Conservation (phyloP, 192 early-diverging fungal genomes). For the Backusella liffmaniae region DNA sequence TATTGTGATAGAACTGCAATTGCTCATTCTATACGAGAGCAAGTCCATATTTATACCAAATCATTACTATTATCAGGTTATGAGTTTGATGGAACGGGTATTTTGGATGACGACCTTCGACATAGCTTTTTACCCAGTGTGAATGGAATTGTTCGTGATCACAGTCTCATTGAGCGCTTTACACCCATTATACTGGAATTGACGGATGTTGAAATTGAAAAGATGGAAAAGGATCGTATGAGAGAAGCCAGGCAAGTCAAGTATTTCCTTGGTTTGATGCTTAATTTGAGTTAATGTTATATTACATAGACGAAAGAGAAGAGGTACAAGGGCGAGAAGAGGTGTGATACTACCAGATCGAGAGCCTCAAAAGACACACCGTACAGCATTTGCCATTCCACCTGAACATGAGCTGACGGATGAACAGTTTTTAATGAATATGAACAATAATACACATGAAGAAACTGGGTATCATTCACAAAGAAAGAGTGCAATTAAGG, state of each 20-base stretch:
- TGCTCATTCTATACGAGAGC: slow-evolving; percentile 92
- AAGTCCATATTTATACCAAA: slow-evolving; percentile 83
- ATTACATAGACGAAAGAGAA: slow-evolving; percentile 68
- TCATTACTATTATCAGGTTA: slow-evolving; percentile 82
- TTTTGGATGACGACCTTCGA: slow-evolving; percentile 81
- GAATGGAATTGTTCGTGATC: slow-evolving; percentile 46
- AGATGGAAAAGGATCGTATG: slow-evolving; percentile 81
- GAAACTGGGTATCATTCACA: slow-evolving; percentile 11
- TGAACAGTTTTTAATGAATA: slow-evolving; percentile 32
- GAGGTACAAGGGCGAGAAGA: slow-evolving; percentile 73
- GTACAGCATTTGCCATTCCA: slow-evolving; percentile 48
- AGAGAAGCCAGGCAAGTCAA: slow-evolving; percentile 60
- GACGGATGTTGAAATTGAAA: slow-evolving; percentile 71
- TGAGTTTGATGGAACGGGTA: slow-evolving; percentile 65
- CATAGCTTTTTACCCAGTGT: slow-evolving; percentile 69
- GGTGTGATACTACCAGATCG: slow-evolving; percentile 67
- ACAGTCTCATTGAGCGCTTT: slow-evolving; percentile 49
- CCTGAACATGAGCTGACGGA: slow-evolving; percentile 44
- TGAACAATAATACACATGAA: not conserved
- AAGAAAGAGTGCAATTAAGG: slow-evolving; percentile 23
- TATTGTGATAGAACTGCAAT: slow-evolving; percentile 69
- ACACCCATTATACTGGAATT: slow-evolving; percentile 66
- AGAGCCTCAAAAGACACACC: slow-evolving; percentile 64
- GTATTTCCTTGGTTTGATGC: not conserved
- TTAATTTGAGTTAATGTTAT: not conserved